These are phyloP conservation scores for Baudoinia panamericana DNA, from an alignment of 495 filamentous ascomycete genomes.

Conservation along the genomic window DNA sequence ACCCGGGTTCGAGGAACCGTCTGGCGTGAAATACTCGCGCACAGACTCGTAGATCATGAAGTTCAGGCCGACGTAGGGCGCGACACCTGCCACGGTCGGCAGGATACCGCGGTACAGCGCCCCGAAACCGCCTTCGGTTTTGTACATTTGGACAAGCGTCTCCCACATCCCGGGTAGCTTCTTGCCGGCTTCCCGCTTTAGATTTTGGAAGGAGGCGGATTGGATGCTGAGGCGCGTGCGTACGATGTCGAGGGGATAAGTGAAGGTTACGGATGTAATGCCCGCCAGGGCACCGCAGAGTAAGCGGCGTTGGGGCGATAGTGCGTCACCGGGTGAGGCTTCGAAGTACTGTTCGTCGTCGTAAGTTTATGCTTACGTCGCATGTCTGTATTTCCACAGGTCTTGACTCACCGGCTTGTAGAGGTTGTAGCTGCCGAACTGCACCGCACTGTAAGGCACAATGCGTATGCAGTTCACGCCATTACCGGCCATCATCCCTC, in stretches of 20 bases:
- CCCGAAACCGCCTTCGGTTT: constrained; percentile 67
- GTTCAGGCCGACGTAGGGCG: constrained; percentile 91
- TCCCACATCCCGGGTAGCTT: constrained; percentile 88
- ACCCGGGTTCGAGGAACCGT: constrained; percentile 74
- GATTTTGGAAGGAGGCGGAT: constrained; percentile 77
- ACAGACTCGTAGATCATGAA: constrained; percentile 96
- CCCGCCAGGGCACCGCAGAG: constrained; percentile 80
- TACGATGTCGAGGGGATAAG: constrained; percentile 87
- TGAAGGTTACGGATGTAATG: constrained; percentile 77
- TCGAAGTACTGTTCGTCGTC: constrained; percentile 81
- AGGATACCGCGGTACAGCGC: constrained; percentile 87
- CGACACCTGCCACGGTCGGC: constrained; percentile 88
- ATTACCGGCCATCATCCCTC: constrained; percentile 91
- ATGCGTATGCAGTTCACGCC: constrained; percentile 97
- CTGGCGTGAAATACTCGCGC: constrained; percentile 69
- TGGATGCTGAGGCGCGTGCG: constrained; percentile 92
- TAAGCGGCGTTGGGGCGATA: constrained; percentile 57
- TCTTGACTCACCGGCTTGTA: constrained; percentile 67
- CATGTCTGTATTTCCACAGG: background rate
- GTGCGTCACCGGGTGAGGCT: constrained; percentile 48
- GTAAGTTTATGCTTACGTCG: background rate
- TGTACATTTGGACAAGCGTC: constrained; percentile 74
- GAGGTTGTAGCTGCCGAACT: constrained; percentile 94
- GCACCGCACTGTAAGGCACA: constrained; percentile 92
- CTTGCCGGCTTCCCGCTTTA: constrained; percentile 38